A percentile compares a stretch with the other conserved stretches of the same genome.
Evolutionary conservation across 225 moss, liverwort and hornwort genomes (phyloP).

Genomic region (Bryum argenteum): DNA sequence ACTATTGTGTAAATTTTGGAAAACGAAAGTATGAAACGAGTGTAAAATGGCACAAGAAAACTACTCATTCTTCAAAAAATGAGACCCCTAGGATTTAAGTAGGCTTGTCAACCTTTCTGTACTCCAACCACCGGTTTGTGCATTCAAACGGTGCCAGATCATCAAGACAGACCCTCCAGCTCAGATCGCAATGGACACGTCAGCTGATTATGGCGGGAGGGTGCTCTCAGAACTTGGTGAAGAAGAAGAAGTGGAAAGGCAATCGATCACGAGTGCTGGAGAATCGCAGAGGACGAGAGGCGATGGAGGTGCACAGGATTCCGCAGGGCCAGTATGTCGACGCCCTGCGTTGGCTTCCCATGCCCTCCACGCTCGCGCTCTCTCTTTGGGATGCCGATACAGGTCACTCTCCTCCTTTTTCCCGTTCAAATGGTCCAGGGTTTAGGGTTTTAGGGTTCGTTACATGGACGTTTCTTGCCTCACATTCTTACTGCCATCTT

Average conservation of each 20-base stretch:
- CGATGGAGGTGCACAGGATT: conserved; percentile 64
- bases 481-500: not conserved
- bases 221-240: not conserved
- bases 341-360: conserved; percentile 57
- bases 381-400: conserved; percentile 67
- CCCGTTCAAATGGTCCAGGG: not conserved
- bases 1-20: too few relatives aligned
- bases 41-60: too few relatives aligned
- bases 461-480: not conserved
- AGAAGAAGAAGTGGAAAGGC: not conserved
- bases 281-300: conserved; percentile 14
- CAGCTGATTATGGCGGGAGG: not conserved
- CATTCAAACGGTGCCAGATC: not conserved
- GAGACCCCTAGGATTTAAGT: too few relatives aligned
- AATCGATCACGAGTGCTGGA: not conserved
- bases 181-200: conserved; percentile 3
- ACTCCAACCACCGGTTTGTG: too few relatives aligned
- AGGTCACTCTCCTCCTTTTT: conserved; percentile 29
- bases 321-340: conserved; percentile 66
- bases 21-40: too few relatives aligned
- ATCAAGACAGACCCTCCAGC: conserved; percentile 1
- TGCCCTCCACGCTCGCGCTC: conserved; percentile 50
- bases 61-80: too few relatives aligned
- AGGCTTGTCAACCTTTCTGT: too few relatives aligned
- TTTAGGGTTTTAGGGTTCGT: conserved; percentile 32